Base-by-base conservation (phyloP, 2,329 filamentous ascomycete genomes). In the Aspergillus neotritici region DNA sequence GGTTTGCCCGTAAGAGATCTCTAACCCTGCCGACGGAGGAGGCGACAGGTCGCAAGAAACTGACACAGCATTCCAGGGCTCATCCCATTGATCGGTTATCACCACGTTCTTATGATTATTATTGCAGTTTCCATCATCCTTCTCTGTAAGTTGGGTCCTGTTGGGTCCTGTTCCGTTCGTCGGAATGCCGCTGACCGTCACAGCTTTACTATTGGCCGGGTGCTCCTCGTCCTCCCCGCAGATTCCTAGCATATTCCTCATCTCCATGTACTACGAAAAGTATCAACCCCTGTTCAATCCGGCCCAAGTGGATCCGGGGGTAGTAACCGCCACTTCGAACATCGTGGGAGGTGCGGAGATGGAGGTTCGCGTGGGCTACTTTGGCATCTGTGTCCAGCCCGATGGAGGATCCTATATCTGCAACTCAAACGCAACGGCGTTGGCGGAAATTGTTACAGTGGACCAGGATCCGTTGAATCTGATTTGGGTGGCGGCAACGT, bases 401-500 rank as follows among this genome's bases (percentile, higher is more conserved):
- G 88, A 95, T 63, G 86, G 86, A 47, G 91, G 91, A 53, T 82
- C 84, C 15, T 98, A 88, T 79, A 79, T 97, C 46, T 98, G 93
- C 78, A 93, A 87, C 66, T 94, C 95, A 76, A 98, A 98, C 68
- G 93, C 93, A 14, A 96, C 91, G 3, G 83, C 89, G 3, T 77
- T 98, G 37, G 91, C 93, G 31, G 86, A 93, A 65, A 84, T 95
- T 69, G 80, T 97, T 34, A 84, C 80, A 14, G 81, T 94, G 33
- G 89, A 96, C 61, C 87, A 96, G 68, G 93, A 98, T 70, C 93
- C 93, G 31, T 75, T 98, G 61, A 98, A 98, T 67, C 73, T 98
- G 60, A 90, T 98, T 58, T 98, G 91, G 93, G 80, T 98, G 43
- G 91, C 93, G 16, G 84, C 85, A 56, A 94, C 94, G 54, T 98